A percentile compares a stretch with the other conserved stretches of the same genome.
These are phyloP conservation scores for Tausonia pullulans DNA, from an alignment of 1,284 basidiomycete species.

Conservation along the genomic window DNA sequence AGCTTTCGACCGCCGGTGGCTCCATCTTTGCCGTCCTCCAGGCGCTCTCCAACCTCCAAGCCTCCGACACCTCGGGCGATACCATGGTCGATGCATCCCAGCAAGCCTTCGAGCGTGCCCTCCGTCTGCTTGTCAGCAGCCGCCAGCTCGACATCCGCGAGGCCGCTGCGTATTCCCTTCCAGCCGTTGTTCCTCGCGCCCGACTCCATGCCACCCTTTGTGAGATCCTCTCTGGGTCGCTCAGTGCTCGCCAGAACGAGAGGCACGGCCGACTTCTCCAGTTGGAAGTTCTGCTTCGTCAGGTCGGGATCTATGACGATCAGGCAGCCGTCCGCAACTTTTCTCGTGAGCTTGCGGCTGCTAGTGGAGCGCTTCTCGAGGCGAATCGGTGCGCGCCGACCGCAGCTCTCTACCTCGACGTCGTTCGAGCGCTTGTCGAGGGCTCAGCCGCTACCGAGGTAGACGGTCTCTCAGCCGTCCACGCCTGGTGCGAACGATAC, in stretches of 20 bases:
- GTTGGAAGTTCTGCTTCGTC: background rate
- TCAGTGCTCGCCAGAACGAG: slow-evolving; percentile 5
- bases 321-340: too few relatives aligned
- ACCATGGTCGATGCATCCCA: background rate
- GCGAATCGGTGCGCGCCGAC: slow-evolving; percentile 3
- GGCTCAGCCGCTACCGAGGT: too few relatives aligned
- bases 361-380: too few relatives aligned
- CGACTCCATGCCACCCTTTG: background rate
- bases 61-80: slow-evolving; percentile 3
- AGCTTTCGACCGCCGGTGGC: background rate
- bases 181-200: slow-evolving; percentile 1
- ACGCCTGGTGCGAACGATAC: too few relatives aligned
- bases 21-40: slow-evolving; percentile 10
- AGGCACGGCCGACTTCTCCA: slow-evolving; percentile 8
- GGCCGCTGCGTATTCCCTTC: slow-evolving; percentile 4
- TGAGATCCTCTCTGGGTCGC: background rate
- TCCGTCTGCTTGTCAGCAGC: background rate
- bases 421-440: too few relatives aligned
- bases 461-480: too few relatives aligned
- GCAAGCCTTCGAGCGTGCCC: background rate
- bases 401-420: background rate
- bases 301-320: background rate
- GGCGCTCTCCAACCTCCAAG: slow-evolving; percentile 4
- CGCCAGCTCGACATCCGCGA: slow-evolving; percentile 7
- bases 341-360: too few relatives aligned